Conservation (phyloP, 352 stramenopile species). For the Aphanomyces invadans region DNA sequence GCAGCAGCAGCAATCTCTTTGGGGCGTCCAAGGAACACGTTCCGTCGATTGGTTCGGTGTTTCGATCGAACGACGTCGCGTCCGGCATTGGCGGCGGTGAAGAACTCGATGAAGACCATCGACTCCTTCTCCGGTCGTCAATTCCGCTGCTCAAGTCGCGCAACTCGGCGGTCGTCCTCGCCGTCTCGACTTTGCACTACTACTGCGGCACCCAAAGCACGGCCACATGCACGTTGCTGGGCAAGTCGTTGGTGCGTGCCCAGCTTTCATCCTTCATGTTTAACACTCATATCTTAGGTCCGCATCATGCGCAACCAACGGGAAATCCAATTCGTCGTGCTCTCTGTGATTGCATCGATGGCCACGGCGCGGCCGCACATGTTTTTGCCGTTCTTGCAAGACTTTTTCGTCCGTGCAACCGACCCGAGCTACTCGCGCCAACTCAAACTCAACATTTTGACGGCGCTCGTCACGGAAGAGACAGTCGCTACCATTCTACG, state of each 20-base stretch:
- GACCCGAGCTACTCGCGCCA: conserved; percentile 93
- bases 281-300: no score
- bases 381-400: conserved; percentile 93
- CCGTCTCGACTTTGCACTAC: conserved; percentile 94
- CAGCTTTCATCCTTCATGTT: no score
- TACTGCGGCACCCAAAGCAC: conserved; percentile 92
- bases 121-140: conserved; percentile 89
- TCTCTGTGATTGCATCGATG: conserved; percentile 93
- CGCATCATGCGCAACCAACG: conserved; percentile 94
- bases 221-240: conserved; percentile 85
- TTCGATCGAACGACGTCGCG: conserved; percentile 54
- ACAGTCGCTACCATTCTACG: conserved; percentile 91
- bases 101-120: conserved; percentile 94
- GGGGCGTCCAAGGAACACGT: conserved; percentile 33
- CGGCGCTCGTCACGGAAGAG: conserved; percentile 84
- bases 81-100: conserved; percentile 58
- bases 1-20: not conserved
- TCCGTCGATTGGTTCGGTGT: conserved; percentile 67
- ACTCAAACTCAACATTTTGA: conserved; percentile 98
- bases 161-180: conserved; percentile 96
- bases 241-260: conserved; percentile 91
- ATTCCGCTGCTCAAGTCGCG: conserved; percentile 95
- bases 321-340: conserved; percentile 97
- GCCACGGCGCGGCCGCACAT: conserved; percentile 91
- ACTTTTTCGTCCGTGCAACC: conserved; percentile 96